A percentile compares a stretch with the other conserved stretches of the same genome.
Evolutionary conservation across 768 basidiomycete genomes (phyloP).

Genomic region (Galerina sulciceps): DNA sequence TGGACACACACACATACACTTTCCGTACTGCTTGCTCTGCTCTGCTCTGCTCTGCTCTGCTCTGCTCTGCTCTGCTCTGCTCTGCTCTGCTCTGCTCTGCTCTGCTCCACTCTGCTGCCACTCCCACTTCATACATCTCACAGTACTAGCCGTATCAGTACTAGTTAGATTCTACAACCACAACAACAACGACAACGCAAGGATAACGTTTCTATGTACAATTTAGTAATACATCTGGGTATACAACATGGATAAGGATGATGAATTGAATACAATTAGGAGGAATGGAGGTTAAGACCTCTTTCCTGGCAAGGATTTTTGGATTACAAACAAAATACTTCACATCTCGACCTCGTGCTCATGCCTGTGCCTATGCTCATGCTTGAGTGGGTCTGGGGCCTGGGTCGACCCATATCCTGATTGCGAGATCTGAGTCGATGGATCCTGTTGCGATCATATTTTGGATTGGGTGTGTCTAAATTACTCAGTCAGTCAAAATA

Average conservation of each 20-base stretch:
- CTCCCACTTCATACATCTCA: not conserved
- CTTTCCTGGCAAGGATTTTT: too few relatives aligned
- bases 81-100: not conserved
- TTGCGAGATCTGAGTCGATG: conserved; percentile 80
- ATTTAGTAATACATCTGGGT: conserved; percentile 24
- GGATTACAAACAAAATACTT: too few relatives aligned
- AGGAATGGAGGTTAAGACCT: not conserved
- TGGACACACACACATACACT: not conserved
- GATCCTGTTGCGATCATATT: conserved; percentile 90
- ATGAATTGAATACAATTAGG: not conserved
- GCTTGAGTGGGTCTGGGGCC: conserved; percentile 24
- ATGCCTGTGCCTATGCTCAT: not conserved
- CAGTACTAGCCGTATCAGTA: too few relatives aligned
- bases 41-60: not conserved
- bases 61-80: not conserved
- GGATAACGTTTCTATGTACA: conserved; percentile 22
- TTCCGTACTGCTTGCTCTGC: not conserved
- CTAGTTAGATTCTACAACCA: not conserved
- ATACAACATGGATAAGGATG: conserved; percentile 15
- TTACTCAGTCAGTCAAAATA: conserved; percentile 4
- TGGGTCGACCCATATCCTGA: conserved; percentile 83
- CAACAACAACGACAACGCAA: not conserved
- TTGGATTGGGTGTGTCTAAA: conserved; percentile 81
- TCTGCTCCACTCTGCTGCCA: too few relatives aligned
- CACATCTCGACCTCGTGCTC: not conserved